phyloP scores from a whole-genome alignment of 2,329 filamentous ascomycete genomes.

The Dactylellina sp. region DNA sequence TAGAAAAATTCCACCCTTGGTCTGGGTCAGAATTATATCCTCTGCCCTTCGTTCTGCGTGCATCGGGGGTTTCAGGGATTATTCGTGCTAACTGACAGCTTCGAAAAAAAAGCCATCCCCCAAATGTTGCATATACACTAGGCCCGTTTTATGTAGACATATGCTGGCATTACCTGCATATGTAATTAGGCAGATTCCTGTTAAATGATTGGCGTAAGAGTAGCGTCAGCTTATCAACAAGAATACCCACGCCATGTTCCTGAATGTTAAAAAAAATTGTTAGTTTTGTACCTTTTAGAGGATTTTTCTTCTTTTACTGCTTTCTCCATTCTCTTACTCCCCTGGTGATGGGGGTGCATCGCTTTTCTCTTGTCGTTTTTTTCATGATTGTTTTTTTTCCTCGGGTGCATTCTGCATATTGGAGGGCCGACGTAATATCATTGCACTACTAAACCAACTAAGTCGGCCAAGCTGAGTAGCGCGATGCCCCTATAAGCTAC shows the following conservation, averaged over 20 bases:
- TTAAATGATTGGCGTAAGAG: constrained; percentile 56
- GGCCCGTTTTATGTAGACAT: constrained; percentile 55
- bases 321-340: constrained; percentile 43
- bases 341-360: constrained; percentile 10
- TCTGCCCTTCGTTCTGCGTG: neutral
- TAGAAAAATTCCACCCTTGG: constrained; percentile 19
- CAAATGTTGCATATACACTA: constrained; percentile 44
- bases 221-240: constrained; percentile 53
- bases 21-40: constrained; percentile 7
- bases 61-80: constrained; percentile 38
- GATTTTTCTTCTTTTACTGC: constrained; percentile 16
- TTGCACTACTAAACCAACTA: constrained; percentile 7
- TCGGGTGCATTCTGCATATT: neutral
- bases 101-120: constrained; percentile 13
- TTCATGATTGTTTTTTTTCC: neutral
- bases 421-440: constrained; percentile 7
- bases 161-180: constrained; percentile 56
- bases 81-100: constrained; percentile 13
- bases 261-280: constrained; percentile 23
- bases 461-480: constrained; percentile 16
- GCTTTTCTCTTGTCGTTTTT: neutral
- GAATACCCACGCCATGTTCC: constrained; percentile 28
- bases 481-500: constrained; percentile 22
- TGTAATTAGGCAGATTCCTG: constrained; percentile 57
- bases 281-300: constrained; percentile 15